These are phyloP conservation scores for Syncephalis plumigaleata DNA, from an alignment of 371 early-diverging fungal genomes.

Conservation along the genomic window DNA sequence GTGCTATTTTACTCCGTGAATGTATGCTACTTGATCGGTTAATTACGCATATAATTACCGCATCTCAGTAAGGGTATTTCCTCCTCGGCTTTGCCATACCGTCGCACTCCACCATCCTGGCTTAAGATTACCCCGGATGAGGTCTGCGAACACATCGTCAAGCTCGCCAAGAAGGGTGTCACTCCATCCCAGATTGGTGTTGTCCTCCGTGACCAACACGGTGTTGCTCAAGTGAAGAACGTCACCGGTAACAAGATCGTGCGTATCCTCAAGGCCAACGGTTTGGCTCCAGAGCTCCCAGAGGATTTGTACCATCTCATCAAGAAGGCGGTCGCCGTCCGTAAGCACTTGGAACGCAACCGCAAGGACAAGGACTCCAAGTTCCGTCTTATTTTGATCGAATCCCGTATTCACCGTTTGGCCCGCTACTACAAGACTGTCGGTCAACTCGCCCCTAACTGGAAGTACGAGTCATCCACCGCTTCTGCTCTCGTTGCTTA, in stretches of 20 bases:
- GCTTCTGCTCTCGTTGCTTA: conserved; percentile 69
- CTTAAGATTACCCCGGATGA: conserved; percentile 92
- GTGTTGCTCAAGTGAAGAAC: conserved; percentile 91
- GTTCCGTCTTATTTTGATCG: conserved; percentile 98
- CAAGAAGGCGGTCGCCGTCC: conserved; percentile 98
- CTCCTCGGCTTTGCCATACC: conserved; percentile 97
- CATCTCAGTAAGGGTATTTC: conserved; percentile 90
- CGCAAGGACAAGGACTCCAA: conserved; percentile 99
- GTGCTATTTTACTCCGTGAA: no score
- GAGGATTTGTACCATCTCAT: conserved; percentile 99
- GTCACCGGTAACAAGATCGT: conserved; percentile 96
- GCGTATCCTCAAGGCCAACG: conserved; percentile 80
- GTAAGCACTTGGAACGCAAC: conserved; percentile 98
- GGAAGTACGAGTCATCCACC: conserved; percentile 90
- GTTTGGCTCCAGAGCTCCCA: conserved; percentile 94
- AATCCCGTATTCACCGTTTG: conserved; percentile 98
- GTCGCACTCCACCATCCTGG: conserved; percentile 96
- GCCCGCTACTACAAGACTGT: conserved; percentile 99
- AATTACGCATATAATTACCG: no score
- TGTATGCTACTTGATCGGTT: no score
- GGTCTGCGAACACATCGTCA: conserved; percentile 95
- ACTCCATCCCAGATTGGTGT: conserved; percentile 99
- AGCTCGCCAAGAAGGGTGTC: conserved; percentile 98
- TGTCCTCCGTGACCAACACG: conserved; percentile 94
- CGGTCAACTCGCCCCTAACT: conserved; percentile 95